Evolutionary conservation across 352 stramenopile species (phyloP), one percentile per base, ranked within the genome.

Genomic region (Achlya hypogyna): DNA sequence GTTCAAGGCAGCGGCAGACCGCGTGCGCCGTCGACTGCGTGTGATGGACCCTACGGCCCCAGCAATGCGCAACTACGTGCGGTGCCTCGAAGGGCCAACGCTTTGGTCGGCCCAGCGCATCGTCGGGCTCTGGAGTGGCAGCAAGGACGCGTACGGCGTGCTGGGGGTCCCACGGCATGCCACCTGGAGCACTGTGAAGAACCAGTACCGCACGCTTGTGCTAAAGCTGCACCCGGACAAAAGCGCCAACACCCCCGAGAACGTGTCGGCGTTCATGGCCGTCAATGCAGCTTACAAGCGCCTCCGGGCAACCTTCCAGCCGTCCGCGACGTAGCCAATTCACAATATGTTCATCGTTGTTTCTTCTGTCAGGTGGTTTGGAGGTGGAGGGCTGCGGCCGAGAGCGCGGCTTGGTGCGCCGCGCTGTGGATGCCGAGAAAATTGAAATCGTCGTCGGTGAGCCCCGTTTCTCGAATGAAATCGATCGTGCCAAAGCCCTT

Each of bases 171-270:
- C 82, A 0, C 78, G 79, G 16, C 79, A 89, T 25, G 82, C 82
- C 12, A 79, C 80, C 0, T 70, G 69, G 14, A 77, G 89, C 63
- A 74, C 86, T 66, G 87, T 93, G 65, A 93, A 93, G 74, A 77
- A 77, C 2, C 85, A 93, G 53, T 93, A 91, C 54, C 82, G 85
- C 22, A 91, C 89, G 63, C 74, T 93, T n/a, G 85, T 84, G 59
- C 72, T 93, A 35, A 91, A 91, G 66, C 69, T 93, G 56, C 85
- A 93, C 51, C 85, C 85, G 0, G 85, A 93, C 74, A 93, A 93
- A 70, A 74, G 62, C 77, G 54, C 64, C 75, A 9, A 71, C 75
- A 5, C 51, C 72, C 53, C 56, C 31, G 73, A 86, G 16, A 78
- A 79, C 12, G 84, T 91, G n/a, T 82, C 86, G 54, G 84, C 84